Conservation (phyloP, 352 stramenopile genomes). For the Globisporangium iwayamae region DNA sequence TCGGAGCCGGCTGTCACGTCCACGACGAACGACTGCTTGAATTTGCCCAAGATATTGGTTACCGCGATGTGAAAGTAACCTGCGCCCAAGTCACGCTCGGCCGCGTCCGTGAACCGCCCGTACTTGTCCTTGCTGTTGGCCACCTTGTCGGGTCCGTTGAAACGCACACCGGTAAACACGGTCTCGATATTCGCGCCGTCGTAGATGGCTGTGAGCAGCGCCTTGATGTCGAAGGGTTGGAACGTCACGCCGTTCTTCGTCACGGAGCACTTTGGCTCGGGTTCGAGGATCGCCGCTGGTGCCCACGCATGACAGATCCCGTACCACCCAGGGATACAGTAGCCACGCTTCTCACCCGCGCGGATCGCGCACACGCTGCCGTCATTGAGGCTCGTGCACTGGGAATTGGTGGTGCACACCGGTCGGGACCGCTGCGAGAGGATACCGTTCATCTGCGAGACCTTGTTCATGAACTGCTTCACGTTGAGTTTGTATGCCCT, state of each 20-base stretch:
- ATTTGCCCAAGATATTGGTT: constrained; percentile 12
- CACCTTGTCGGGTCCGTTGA: constrained; percentile 12
- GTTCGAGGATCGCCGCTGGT: constrained; percentile 38
- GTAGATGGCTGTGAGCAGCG: constrained; percentile 24
- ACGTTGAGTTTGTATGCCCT: constrained; percentile 34
- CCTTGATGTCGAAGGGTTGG: constrained; percentile 53
- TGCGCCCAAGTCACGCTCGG: constrained; percentile 9
- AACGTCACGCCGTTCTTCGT: constrained; percentile 41
- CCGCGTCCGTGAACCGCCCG: constrained; percentile 12
- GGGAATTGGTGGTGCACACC: not conserved
- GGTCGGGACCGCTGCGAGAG: constrained; percentile 20
- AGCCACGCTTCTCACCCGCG: constrained; percentile 9
- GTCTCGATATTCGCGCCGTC: constrained; percentile 9
- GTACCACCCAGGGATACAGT: constrained; percentile 51
- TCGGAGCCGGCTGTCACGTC: constrained; percentile 14
- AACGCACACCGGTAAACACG: constrained; percentile 16
- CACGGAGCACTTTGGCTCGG: constrained; percentile 10
- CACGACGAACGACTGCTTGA: constrained; percentile 13
- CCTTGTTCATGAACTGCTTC: constrained; percentile 18
- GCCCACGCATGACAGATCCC: constrained; percentile 56
- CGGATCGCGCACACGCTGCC: constrained; percentile 21
- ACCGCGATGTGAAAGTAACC: constrained; percentile 16
- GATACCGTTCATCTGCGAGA: constrained; percentile 18
- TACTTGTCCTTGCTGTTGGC: constrained; percentile 11
- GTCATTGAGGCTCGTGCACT: constrained; percentile 33